Percentiles rank a stretch among this genome's conserved stretches.
Conservation (phyloP, 441 rosid genomes). For the Populus hybrid region DNA sequence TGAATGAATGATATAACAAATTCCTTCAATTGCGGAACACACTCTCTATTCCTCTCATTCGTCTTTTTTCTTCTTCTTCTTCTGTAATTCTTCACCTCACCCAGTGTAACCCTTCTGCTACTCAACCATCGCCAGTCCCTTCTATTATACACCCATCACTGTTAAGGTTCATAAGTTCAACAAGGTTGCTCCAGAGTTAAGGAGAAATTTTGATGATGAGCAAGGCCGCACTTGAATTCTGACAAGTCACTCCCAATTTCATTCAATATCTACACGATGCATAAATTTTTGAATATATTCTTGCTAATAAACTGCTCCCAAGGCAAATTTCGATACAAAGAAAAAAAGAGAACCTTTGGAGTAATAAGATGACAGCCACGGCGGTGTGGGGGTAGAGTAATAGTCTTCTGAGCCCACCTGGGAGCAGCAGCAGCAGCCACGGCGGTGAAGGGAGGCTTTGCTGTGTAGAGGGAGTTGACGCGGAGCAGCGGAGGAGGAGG, state of each 20-base stretch:
- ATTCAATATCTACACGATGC: conserved; percentile 58
- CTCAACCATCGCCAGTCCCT: too few species aligned
- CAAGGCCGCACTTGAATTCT: conserved; percentile 84
- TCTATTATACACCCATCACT: too few species aligned
- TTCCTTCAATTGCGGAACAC: too few species aligned
- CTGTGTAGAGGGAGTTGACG: conserved; percentile 38
- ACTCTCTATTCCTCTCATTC: too few species aligned
- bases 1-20: too few species aligned
- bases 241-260: conserved; percentile 71
- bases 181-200: too few species aligned
- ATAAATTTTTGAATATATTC: background rate
- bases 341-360: conserved; percentile 45
- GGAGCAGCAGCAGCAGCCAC: conserved; percentile 58
- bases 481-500: conserved; percentile 17
- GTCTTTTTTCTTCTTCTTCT: too few species aligned
- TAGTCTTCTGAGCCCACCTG: conserved; percentile 92
- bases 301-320: too few species aligned
- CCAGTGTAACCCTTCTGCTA: too few species aligned
- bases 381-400: conserved; percentile 67
- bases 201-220: conserved; percentile 36
- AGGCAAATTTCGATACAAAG: background rate
- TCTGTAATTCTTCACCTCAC: too few species aligned
- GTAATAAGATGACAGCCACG: conserved; percentile 97
- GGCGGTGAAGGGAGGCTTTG: conserved; percentile 37
- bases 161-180: too few species aligned